Conservation (phyloP, 176 grass and related monocot genomes). For the Aechmea fasciata region DNA sequence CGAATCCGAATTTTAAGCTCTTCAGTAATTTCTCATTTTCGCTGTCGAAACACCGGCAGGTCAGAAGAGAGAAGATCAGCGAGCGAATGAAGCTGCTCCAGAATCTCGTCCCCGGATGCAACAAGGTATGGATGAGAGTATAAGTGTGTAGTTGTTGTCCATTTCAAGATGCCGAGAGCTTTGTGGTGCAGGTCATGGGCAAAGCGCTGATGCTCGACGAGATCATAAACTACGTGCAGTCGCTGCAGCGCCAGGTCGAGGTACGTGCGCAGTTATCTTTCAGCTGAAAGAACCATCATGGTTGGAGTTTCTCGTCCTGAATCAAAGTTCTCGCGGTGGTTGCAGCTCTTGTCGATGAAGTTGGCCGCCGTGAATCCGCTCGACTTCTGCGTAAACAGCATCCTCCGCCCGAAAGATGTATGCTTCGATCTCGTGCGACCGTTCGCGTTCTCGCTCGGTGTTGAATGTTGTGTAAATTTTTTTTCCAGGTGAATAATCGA, state of each 20-base stretch:
- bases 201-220: constrained; percentile 78
- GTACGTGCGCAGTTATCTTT: constrained; percentile 4
- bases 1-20: not conserved
- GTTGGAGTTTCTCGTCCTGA: constrained; percentile 13
- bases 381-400: constrained; percentile 30
- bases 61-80: constrained; percentile 82
- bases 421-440: constrained; percentile 1
- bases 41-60: constrained; percentile 29
- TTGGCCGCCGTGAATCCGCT: constrained; percentile 44
- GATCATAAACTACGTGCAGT: constrained; percentile 79
- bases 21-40: not conserved
- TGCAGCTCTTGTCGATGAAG: constrained; percentile 66
- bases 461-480: constrained; percentile 4
- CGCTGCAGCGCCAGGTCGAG: constrained; percentile 64
- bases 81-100: constrained; percentile 85
- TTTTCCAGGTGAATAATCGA: constrained; percentile 23
- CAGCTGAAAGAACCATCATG: no score
- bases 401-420: constrained; percentile 39
- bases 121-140: constrained; percentile 35
- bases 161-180: not conserved
- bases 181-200: constrained; percentile 35
- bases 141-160: not conserved
- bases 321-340: not conserved
- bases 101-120: constrained; percentile 75
- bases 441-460: not conserved